Evolutionary conservation across 2,329 filamentous ascomycete genomes (phyloP), one percentile per base, ranked within the genome.

Genomic region (Chaetomium strumarium): DNA sequence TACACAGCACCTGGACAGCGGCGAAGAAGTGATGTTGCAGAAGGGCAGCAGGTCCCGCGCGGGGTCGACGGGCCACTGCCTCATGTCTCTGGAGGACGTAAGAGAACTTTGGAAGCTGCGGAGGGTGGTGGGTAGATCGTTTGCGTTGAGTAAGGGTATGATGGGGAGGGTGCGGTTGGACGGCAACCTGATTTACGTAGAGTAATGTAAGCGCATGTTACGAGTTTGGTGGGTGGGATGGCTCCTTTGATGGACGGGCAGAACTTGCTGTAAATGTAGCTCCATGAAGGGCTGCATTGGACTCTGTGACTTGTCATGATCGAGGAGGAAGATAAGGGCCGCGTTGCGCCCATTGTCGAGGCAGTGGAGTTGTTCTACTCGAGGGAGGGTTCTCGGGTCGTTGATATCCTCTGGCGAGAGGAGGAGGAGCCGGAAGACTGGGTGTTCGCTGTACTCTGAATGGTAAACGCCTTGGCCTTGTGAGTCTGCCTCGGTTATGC

Each of bases 301-400:
- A 12, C 58, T 63, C 7, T 62, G 55, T 13, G 64, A 37, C 12
- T 37, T 13, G 2, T 14, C 56, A 4, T 66, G 63, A 37, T 63
- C 62, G 38, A 78, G 57, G 14, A 80, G 64, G 48, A 79, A 72
- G 14, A 80, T 44, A 24, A 77, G 61, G n/a, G 67, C 75, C 10
- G 67, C 60, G 50, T 72, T 65, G 50, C 60, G 63, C 2, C 69
- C 69, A 19, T 69, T 71, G 49, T 68, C 75, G 30, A 74, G 62
- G 49, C 69, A 59, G 34, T 64, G 68, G 11, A 79, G 62, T 14
- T 71, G 67, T 53, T 74, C 68, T 13, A 76, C 64, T 16, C 70
- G 71, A 44, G 60, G 52, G 14, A 59, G 58, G 16, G 63, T 66
- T 1, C 59, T 56, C 2, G 60, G 44, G n/a, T 62, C 57, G 9